These are phyloP conservation scores for Fonsecaea nubica DNA, from an alignment of 2,329 filamentous ascomycete species.

Conservation along the genomic window DNA sequence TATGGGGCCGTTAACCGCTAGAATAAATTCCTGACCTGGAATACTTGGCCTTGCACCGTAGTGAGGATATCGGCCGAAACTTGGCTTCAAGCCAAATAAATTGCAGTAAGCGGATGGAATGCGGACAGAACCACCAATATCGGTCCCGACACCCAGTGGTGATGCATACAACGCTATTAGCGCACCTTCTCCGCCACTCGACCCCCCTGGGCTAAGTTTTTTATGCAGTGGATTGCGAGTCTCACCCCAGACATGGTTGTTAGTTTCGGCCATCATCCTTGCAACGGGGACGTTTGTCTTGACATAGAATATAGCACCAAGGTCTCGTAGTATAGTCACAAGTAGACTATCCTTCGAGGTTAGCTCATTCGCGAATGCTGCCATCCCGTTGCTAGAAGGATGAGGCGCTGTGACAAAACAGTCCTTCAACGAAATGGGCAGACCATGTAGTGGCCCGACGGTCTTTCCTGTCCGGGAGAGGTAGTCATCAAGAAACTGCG, in stretches of 20 bases:
- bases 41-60: constrained; percentile 48
- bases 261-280: constrained; percentile 36
- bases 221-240: too few relatives aligned
- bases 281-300: constrained; percentile 43
- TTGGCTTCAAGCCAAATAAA: constrained; percentile 52
- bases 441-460: constrained; percentile 54
- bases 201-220: constrained; percentile 61
- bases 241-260: constrained; percentile 38
- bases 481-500: constrained; percentile 56
- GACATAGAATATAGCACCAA: too few relatives aligned
- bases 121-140: constrained; percentile 61
- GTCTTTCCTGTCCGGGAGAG: constrained; percentile 28
- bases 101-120: constrained; percentile 59
- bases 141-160: constrained; percentile 59
- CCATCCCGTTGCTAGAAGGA: constrained; percentile 42
- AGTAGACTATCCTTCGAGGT: too few relatives aligned
- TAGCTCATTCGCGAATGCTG: too few relatives aligned
- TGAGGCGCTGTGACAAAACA: constrained; percentile 39
- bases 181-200: constrained; percentile 58
- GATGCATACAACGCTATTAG: constrained; percentile 57
- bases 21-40: constrained; percentile 49
- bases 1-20: constrained; percentile 50
- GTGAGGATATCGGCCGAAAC: constrained; percentile 49
- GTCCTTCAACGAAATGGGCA: constrained; percentile 60
- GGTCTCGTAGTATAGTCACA: too few relatives aligned